Base-by-base conservation (phyloP, 441 rosid species). In the Euphorbia schlechtendalii region DNA sequence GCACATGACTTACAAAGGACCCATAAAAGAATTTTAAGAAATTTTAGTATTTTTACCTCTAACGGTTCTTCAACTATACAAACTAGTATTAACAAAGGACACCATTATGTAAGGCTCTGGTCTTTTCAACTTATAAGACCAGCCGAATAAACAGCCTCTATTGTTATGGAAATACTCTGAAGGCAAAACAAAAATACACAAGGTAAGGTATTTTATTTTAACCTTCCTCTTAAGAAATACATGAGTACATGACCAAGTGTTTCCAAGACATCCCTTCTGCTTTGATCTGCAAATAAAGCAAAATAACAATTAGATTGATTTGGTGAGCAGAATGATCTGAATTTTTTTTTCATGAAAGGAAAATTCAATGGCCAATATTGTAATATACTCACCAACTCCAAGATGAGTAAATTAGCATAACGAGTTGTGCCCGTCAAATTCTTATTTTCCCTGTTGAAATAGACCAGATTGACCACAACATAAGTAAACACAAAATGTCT, bases 151-250 rank as follows among this genome's bases (percentile, higher is more conserved):
- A 22, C 15, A 8, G 36, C 10, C 17, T 24, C 53, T 34, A 27
- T 15, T 34, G n/a, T 32, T 48, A 48, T 27, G 11, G 13, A 49
- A 56, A 21, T 21, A 38, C 46, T 24, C 20, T 10, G 75, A 67
- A 58, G 56, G 67, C 63, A 74, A 61, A 66, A 24, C 60, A 52
- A 61, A 56, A 41, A 30, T n/a, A 55, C 8, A 52, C 56, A 64
- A 59, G 55, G 36, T 62, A 48, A 21, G 11, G 56, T 59, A 27
- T 18, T 63, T 32, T n/a, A 30, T 59, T 43, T 43, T 57, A 61
- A 88, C 96, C 96, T 88, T 81, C 96, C 96, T 57, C 88, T 83
- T 43, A 88, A 81, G 73, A 88, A 88, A 82, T 88, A 86, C 87
- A 88, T 82, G 62, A 88, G 92, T 61, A 88, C 88, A 36, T 84